These are phyloP conservation scores for Chalciporus sphaerocephalus DNA, from an alignment of 768 basidiomycete species.

Conservation along the genomic window DNA sequence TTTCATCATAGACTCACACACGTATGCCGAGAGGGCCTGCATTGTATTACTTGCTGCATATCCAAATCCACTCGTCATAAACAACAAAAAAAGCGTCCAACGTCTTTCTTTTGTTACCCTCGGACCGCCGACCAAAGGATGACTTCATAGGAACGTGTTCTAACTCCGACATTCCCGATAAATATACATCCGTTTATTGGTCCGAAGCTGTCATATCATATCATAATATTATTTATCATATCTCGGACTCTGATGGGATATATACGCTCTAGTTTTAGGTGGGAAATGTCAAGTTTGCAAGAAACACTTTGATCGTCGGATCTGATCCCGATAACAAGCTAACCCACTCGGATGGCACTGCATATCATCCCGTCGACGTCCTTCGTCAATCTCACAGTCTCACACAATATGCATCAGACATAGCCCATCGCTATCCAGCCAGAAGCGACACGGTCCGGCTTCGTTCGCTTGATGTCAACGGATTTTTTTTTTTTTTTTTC, in stretches of 20 bases:
- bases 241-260: conserved; percentile 31
- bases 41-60: conserved; percentile 23
- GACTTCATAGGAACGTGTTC: conserved; percentile 20
- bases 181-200: neutral
- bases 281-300: too few relatives aligned
- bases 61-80: conserved; percentile 9
- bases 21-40: conserved; percentile 21
- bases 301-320: conserved; percentile 24
- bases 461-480: neutral
- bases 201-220: conserved; percentile 4
- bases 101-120: neutral
- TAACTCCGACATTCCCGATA: conserved; percentile 8
- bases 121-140: conserved; percentile 23
- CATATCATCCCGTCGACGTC: neutral
- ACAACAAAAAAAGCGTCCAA: too few relatives aligned
- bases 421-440: neutral
- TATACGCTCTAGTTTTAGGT: too few relatives aligned
- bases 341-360: neutral
- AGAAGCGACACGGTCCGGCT: neutral
- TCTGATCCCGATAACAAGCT: conserved; percentile 18
- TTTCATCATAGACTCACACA: conserved; percentile 23
- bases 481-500: too few relatives aligned
- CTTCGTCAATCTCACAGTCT: conserved; percentile 8
- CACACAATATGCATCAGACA: neutral
- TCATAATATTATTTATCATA: conserved; percentile 1